phyloP scores from a whole-genome alignment of 768 basidiomycete genomes.

The Coprinellus aureogranulatus region DNA sequence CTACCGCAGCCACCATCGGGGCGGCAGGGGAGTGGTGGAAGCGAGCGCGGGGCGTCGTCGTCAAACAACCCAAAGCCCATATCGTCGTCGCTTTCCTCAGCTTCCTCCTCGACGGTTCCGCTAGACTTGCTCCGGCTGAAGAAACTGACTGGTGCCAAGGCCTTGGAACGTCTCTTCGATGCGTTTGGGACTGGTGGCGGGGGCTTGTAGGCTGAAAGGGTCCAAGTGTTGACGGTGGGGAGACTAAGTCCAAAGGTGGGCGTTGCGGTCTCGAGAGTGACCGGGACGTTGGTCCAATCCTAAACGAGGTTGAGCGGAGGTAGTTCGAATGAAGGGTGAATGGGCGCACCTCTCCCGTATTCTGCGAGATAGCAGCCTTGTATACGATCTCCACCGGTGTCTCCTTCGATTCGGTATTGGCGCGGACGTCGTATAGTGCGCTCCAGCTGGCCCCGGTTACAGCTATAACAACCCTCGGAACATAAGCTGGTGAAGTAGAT shows the following conservation, averaged over 20 bases:
- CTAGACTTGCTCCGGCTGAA: too few species aligned
- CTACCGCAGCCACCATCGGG: not conserved
- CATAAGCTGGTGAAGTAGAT: too few species aligned
- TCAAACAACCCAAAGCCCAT: conserved; percentile 9
- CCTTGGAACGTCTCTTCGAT: too few species aligned
- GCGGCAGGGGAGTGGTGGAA: too few species aligned
- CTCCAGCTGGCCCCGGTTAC: too few species aligned
- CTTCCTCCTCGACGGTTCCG: not conserved
- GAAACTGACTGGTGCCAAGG: too few species aligned
- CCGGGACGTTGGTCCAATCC: not conserved
- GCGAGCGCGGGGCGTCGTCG: not conserved
- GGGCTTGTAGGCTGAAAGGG: not conserved
- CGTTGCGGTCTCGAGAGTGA: conserved; percentile 34
- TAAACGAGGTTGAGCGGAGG: not conserved
- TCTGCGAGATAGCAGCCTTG: too few species aligned
- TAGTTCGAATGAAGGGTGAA: not conserved
- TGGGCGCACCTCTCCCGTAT: not conserved
- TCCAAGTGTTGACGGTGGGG: not conserved
- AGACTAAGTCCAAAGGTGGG: conserved; percentile 4
- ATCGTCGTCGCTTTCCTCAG: conserved; percentile 6
- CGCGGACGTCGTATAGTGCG: too few species aligned
- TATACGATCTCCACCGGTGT: too few species aligned
- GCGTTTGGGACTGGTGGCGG: too few species aligned
- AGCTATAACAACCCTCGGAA: too few species aligned
- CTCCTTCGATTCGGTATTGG: too few species aligned